Conservation (phyloP, 257 asterid genomes). For the Nicotiana tabacum region DNA sequence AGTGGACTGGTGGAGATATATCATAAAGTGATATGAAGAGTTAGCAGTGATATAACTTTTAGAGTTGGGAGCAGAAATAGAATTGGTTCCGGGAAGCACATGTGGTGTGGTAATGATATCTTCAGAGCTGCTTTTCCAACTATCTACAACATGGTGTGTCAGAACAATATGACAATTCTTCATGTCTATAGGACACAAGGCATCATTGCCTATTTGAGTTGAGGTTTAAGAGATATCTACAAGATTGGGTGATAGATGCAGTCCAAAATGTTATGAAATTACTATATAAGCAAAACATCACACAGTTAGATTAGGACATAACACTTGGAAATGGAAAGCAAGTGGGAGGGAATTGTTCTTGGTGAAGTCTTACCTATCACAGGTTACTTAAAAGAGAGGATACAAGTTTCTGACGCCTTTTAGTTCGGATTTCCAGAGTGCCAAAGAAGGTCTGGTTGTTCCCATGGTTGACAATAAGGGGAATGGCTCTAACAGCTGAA, state of each 20-base stretch:
- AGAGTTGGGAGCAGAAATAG: background rate
- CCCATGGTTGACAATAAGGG: slow-evolving; percentile 2
- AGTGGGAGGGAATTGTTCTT: background rate
- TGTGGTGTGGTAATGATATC: background rate
- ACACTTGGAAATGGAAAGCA: background rate
- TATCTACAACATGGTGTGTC: background rate
- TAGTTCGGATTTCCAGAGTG: background rate
- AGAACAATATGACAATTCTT: background rate
- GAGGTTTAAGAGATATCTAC: background rate
- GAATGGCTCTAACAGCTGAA: background rate
- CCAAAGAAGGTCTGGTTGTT: background rate
- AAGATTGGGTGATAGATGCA: background rate
- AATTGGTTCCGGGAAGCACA: background rate
- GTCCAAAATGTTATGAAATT: background rate
- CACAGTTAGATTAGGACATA: background rate
- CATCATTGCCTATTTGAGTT: background rate
- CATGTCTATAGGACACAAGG: background rate
- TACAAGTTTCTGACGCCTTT: background rate
- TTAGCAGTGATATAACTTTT: background rate
- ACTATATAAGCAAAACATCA: background rate
- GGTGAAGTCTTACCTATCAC: background rate
- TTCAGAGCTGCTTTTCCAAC: background rate
- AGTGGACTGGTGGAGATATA: background rate
- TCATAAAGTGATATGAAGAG: background rate
- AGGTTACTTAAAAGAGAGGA: background rate